A percentile compares a stretch with the other conserved stretches of the same genome.
Evolutionary conservation across 805 yeast species (phyloP).

Genomic region (Metahyphopichia silvanorum): DNA sequence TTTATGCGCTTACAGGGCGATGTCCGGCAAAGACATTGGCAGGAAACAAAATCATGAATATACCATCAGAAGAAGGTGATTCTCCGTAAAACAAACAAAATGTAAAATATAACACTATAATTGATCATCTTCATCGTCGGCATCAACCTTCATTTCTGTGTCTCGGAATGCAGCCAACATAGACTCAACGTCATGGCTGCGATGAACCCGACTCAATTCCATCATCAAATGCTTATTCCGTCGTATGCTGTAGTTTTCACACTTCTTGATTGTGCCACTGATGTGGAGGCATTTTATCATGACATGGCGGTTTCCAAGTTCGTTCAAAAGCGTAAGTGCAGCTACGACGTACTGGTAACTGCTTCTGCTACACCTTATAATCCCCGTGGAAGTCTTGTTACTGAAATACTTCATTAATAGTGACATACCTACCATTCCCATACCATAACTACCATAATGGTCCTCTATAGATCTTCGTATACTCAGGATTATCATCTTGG

Average conservation of each 20-base stretch:
- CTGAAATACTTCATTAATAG: constrained; percentile 77
- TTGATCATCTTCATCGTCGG: constrained; percentile 4
- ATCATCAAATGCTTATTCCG: constrained; percentile 40
- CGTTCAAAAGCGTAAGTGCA: constrained; percentile 56
- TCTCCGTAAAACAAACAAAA: too few species aligned
- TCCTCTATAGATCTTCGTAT: constrained; percentile 55
- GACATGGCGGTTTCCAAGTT: constrained; percentile 47
- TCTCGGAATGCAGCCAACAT: constrained; percentile 1
- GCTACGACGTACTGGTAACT: constrained; percentile 61
- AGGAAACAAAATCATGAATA: too few species aligned
- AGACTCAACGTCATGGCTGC: neutral
- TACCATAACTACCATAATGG: constrained; percentile 77
- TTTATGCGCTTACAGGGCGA: neutral
- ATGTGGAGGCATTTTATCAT: constrained; percentile 64
- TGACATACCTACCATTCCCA: constrained; percentile 59
- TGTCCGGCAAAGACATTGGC: too few species aligned
- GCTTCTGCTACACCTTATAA: constrained; percentile 70
- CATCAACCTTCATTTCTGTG: constrained; percentile 2
- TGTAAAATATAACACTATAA: too few species aligned
- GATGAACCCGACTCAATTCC: constrained; percentile 6
- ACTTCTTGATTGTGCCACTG: constrained; percentile 84
- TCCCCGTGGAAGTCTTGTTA: constrained; percentile 78
- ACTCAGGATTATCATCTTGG: constrained; percentile 48
- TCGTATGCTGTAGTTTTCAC: constrained; percentile 65
- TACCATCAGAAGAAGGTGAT: too few species aligned